phyloP scores from a whole-genome alignment of 2,329 filamentous ascomycete genomes.

The Arthroderma sp. region DNA sequence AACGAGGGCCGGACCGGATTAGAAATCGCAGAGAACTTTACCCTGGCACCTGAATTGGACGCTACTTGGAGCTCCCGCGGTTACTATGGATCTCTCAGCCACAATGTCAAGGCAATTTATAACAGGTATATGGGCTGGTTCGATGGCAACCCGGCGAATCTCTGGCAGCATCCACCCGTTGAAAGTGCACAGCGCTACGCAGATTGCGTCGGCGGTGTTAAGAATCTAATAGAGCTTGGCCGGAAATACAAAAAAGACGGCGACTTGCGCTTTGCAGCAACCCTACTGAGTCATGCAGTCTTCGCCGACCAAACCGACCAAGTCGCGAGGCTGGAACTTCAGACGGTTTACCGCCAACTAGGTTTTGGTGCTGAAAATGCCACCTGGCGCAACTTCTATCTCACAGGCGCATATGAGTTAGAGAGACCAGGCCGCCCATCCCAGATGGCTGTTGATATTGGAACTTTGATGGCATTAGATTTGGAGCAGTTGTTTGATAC shows the following conservation, averaged over 20 bases:
- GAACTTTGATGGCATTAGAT: background rate
- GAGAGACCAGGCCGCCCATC: background rate
- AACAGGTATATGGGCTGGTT: slow-evolving; percentile 24
- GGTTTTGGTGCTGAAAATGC: slow-evolving; percentile 29
- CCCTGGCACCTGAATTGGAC: slow-evolving; percentile 22
- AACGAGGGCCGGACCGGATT: slow-evolving; percentile 25
- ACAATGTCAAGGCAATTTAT: slow-evolving; percentile 31
- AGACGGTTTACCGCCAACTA: slow-evolving; percentile 20
- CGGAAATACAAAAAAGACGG: slow-evolving; percentile 15
- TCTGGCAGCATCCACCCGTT: slow-evolving; percentile 25
- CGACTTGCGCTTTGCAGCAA: slow-evolving; percentile 29
- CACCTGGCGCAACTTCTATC: slow-evolving; percentile 31
- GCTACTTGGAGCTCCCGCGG: slow-evolving; percentile 21
- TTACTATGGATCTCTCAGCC: slow-evolving; percentile 17
- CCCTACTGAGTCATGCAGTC: slow-evolving; percentile 25
- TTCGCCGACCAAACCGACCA: slow-evolving; percentile 14
- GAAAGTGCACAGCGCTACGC: slow-evolving; percentile 26
- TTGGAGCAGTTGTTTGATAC: slow-evolving; percentile 13
- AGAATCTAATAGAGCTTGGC: slow-evolving; percentile 20
- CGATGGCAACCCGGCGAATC: slow-evolving; percentile 21
- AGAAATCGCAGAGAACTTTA: slow-evolving; percentile 29
- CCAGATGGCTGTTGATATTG: background rate
- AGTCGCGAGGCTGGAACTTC: slow-evolving; percentile 14
- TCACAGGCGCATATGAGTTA: slow-evolving; percentile 22
- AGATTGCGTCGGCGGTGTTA: slow-evolving; percentile 24